These are phyloP conservation scores for Fonsecaea monophora DNA, from an alignment of 2,329 filamentous ascomycete genomes.

Conservation along the genomic window DNA sequence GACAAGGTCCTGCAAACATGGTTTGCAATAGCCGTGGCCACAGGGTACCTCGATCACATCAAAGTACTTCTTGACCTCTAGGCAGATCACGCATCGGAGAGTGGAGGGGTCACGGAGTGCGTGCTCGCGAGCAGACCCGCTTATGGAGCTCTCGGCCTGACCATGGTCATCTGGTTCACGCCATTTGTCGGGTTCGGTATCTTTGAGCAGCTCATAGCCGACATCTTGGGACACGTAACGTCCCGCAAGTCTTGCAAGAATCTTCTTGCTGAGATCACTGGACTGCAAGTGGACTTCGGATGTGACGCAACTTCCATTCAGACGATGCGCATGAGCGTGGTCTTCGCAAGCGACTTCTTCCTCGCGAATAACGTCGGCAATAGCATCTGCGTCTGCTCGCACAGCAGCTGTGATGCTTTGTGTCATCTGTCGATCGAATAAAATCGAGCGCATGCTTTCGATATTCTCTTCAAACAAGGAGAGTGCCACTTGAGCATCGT, in stretches of 20 bases:
- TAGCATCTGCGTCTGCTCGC: constrained; percentile 20
- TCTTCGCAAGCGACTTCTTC: constrained; percentile 27
- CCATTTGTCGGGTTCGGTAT: too few species aligned
- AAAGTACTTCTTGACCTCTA: constrained; percentile 42
- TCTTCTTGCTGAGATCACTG: constrained; percentile 6
- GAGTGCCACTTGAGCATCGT: constrained; percentile 28
- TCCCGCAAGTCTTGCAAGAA: constrained; percentile 20
- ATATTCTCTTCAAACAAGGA: constrained; percentile 35
- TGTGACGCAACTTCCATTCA: constrained; percentile 13
- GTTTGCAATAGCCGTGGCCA: constrained; percentile 59
- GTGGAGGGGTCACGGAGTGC: background rate
- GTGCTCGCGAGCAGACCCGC: background rate
- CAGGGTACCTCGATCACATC: constrained; percentile 43
- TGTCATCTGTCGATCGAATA: constrained; percentile 39
- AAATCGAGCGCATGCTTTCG: constrained; percentile 8
- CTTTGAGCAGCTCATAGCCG: constrained; percentile 11
- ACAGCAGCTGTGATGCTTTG: constrained; percentile 40
- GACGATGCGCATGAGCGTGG: constrained; percentile 15
- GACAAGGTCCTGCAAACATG: constrained; percentile 58
- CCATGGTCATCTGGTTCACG: background rate
- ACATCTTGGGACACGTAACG: constrained; percentile 22
- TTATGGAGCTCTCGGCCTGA: constrained; percentile 4
- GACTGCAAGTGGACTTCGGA: constrained; percentile 18
- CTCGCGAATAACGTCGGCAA: constrained; percentile 15
- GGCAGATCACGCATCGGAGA: constrained; percentile 42